A percentile compares a stretch with the other conserved stretches of the same genome.
Evolutionary conservation across 345 rosid species (phyloP).

Genomic region (Acer yangbiense): DNA sequence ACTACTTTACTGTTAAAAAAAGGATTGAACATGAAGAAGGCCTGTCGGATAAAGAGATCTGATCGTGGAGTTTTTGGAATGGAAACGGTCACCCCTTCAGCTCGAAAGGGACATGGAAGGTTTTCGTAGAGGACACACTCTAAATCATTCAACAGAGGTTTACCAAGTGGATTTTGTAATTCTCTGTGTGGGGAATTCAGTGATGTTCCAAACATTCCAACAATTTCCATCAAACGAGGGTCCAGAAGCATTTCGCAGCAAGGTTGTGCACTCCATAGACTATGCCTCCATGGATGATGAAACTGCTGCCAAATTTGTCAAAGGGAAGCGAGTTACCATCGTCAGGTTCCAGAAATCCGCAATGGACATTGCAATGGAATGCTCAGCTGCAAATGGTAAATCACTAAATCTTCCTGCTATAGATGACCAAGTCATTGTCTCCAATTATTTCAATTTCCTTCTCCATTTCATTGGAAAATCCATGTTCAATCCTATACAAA

Average conservation of each 20-base stretch:
- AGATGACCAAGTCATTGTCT: not conserved
- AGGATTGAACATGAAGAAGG: conserved; percentile 24
- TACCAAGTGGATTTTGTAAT: conserved; percentile 40
- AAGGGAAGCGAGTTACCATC: conserved; percentile 37
- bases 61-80: conserved; percentile 36
- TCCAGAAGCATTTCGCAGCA: conserved; percentile 45
- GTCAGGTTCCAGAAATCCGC: conserved; percentile 47
- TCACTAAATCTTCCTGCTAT: not conserved
- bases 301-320: conserved; percentile 12
- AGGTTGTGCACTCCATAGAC: conserved; percentile 52
- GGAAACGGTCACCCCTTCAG: conserved; percentile 34
- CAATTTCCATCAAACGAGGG: conserved; percentile 39
- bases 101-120: conserved; percentile 39
- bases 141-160: conserved; percentile 21
- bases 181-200: conserved; percentile 40
- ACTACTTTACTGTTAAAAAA: too few species aligned
- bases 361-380: conserved; percentile 46
- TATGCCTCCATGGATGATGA: conserved; percentile 29
- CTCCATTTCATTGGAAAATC: conserved; percentile 18
- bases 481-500: conserved; percentile 43
- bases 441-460: not conserved
- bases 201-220: conserved; percentile 42
- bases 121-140: conserved; percentile 22
- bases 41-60: conserved; percentile 21
- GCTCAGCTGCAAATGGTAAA: conserved; percentile 38